These are phyloP conservation scores for Capsicum baccatum DNA, from an alignment of 257 asterid genomes.

Conservation along the genomic window DNA sequence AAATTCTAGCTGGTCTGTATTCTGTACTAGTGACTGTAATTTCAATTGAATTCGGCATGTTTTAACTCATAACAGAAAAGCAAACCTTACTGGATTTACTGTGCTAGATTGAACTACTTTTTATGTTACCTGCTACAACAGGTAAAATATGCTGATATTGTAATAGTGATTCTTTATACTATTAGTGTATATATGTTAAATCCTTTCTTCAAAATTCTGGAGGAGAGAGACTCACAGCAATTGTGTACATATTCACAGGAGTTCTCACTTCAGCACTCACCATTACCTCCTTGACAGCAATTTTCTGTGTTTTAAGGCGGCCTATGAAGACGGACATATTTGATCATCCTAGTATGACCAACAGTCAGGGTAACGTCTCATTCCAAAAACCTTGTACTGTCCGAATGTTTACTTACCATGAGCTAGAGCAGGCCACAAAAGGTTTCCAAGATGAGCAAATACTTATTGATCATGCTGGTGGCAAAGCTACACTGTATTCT, in stretches of 20 bases:
- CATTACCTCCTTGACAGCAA: constrained; percentile 48
- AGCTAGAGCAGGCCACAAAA: constrained; percentile 69
- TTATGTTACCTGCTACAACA: no score
- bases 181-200: not conserved
- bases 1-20: constrained; percentile 59
- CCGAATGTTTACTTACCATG: constrained; percentile 55
- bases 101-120: no score
- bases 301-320: constrained; percentile 53
- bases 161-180: no score
- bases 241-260: constrained; percentile 46
- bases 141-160: no score
- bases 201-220: not conserved
- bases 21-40: constrained; percentile 27
- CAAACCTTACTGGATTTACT: no score
- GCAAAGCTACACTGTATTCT: constrained; percentile 45
- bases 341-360: constrained; percentile 37
- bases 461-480: constrained; percentile 35
- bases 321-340: constrained; percentile 45
- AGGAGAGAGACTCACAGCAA: not conserved
- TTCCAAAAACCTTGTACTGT: constrained; percentile 42
- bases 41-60: not conserved
- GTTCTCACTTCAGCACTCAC: constrained; percentile 53
- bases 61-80: constrained; percentile 17
- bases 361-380: constrained; percentile 38
- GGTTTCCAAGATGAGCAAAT: constrained; percentile 58